A percentile compares a stretch with the other conserved stretches of the same genome.
phyloP scores from a whole-genome alignment of 352 stramenopile species.

The Aphanomyces stellatus region DNA sequence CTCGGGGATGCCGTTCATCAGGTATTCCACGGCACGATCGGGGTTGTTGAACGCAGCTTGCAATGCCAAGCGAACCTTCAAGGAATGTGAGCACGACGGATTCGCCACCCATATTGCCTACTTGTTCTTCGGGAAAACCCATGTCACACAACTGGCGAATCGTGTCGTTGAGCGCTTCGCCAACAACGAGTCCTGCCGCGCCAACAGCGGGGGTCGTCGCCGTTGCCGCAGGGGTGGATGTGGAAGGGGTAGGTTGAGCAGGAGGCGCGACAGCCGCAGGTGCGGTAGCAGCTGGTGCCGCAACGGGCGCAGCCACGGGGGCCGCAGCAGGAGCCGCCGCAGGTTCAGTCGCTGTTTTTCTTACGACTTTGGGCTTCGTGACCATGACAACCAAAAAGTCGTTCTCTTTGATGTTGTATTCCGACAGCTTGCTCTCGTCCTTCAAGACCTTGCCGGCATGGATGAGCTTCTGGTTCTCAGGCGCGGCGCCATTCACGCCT shows the following conservation, averaged over 20 bases:
- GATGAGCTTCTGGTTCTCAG: constrained; percentile 77
- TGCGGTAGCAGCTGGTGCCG: constrained; percentile 24
- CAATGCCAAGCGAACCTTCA: constrained; percentile 43
- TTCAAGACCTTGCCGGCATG: constrained; percentile 84
- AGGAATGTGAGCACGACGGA: background rate
- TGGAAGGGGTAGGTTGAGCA: constrained; percentile 13
- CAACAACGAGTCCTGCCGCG: constrained; percentile 24
- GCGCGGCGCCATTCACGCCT: constrained; percentile 53
- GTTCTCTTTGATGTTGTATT: constrained; percentile 84
- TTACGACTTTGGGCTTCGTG: constrained; percentile 68
- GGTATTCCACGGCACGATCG: constrained; percentile 78
- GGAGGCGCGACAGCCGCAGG: background rate
- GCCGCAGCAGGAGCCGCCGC: constrained; percentile 27
- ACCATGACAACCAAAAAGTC: constrained; percentile 86
- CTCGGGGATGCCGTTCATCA: constrained; percentile 83
- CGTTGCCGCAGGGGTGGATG: constrained; percentile 16
- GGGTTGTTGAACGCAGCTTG: constrained; percentile 82
- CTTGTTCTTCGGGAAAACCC: constrained; percentile 83
- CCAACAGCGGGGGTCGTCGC: constrained; percentile 28
- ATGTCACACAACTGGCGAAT: constrained; percentile 79
- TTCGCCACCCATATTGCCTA: background rate
- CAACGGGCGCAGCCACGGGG: constrained; percentile 24
- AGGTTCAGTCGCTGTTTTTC: constrained; percentile 7
- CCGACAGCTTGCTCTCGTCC: constrained; percentile 63
- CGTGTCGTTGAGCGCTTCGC: constrained; percentile 40